Base-by-base conservation (phyloP, 1,139 yeast species). In the Barnettozyma hawaiiensis region DNA sequence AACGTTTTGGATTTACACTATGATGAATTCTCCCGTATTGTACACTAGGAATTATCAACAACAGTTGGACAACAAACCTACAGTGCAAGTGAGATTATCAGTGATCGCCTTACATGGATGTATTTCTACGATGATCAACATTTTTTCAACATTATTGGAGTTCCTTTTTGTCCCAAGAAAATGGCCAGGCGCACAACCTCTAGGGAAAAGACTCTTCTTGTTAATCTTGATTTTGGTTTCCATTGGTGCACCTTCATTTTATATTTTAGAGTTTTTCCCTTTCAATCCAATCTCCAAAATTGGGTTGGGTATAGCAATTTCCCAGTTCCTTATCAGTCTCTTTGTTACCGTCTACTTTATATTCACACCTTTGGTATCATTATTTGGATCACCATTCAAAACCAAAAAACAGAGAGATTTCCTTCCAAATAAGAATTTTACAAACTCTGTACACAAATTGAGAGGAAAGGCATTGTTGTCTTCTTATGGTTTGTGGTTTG, bases 401-500 rank as follows among this genome's bases (percentile, higher is more conserved):
- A 27, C 45, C 4, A 55, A 48, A 49, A 69, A 43, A 55, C 63
- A 40, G 56, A 47, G 55, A 24, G 57, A 51, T 5, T 45, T 31
- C 28, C 49, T 58, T 61, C 74, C 45, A 44, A 66, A 44, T 51
- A 70, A 46, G 63, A 69, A 50, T 62, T 75, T 57, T 53, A 70
- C 57, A 66, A 73, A 60, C 49, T 75, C 76, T 44, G 76, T 78
- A 49, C 67, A 71, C 48, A 68, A 69, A 49, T 71, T 80, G 59
- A 57, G 63, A 47, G 83, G 84, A 33, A 67, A 76, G 57, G 81
- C 79, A 61, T 75, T 72, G 73, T 76, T 81, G 70, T 68, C 81
- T 62, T 80, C 86, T 3, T 78, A 77, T 62, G 70, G 79, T 44
- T 63, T 81, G 44, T 81, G 87, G 87, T 52, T 72, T 44, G 58